A percentile compares a stretch with the other conserved stretches of the same genome.
phyloP scores from a whole-genome alignment of 805 yeast genomes.

The Tetrapisispora arboricola region DNA sequence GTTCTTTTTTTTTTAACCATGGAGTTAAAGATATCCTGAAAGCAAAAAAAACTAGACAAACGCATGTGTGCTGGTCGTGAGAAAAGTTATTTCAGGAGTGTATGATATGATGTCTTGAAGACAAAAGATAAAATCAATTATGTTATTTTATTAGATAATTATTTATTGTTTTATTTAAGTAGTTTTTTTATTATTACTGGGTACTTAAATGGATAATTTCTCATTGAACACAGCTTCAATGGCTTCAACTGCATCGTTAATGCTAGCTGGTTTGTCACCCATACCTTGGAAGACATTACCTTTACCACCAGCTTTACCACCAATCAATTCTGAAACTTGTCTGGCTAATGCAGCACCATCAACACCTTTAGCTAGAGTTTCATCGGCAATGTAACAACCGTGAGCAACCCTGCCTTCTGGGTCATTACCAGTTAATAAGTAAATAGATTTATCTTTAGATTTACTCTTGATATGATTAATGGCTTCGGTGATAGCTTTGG shows the following conservation, averaged over 20 bases:
- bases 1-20: too few relatives aligned
- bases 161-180: background rate
- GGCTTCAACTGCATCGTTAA: constrained; percentile 63
- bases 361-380: constrained; percentile 56
- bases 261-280: constrained; percentile 71
- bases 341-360: constrained; percentile 68
- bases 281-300: constrained; percentile 95
- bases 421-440: constrained; percentile 62
- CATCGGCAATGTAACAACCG: constrained; percentile 80
- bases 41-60: too few relatives aligned
- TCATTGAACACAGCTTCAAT: constrained; percentile 51
- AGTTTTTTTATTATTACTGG: too few relatives aligned
- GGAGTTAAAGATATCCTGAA: too few relatives aligned
- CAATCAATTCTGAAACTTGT: constrained; percentile 61
- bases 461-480: constrained; percentile 72
- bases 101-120: too few relatives aligned
- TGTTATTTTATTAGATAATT: too few relatives aligned
- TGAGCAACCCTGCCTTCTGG: constrained; percentile 76
- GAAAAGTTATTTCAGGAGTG: too few relatives aligned
- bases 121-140: too few relatives aligned
- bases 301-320: constrained; percentile 98
- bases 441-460: constrained; percentile 63
- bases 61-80: too few relatives aligned
- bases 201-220: constrained; percentile 33
- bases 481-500: constrained; percentile 92